Conservation (phyloP, 495 filamentous ascomycete species). For the Penicillium bovifimosum region DNA sequence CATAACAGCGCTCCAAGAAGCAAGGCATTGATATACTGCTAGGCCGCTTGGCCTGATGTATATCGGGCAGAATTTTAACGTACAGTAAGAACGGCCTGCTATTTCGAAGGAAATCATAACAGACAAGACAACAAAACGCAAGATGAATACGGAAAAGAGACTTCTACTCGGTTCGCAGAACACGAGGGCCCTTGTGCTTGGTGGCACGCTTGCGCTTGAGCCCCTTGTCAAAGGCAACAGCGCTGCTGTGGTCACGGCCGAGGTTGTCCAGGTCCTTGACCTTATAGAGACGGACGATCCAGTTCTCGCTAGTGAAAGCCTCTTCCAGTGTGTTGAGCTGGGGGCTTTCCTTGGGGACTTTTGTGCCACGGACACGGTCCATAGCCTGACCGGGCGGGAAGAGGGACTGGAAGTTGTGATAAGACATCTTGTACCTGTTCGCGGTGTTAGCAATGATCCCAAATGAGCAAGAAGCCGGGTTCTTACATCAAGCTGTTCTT, state of each 20-base stretch:
- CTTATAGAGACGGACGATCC: constrained; percentile 99
- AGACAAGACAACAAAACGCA: constrained; percentile 9
- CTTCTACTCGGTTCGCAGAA: constrained; percentile 74
- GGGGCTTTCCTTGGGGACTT: constrained; percentile 80
- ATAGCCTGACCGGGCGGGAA: constrained; percentile 89
- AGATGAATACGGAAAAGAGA: constrained; percentile 1
- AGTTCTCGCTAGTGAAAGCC: constrained; percentile 98
- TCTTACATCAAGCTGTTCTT: constrained; percentile 96
- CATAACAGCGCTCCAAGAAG: neutral
- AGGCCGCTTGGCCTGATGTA: constrained; percentile 1
- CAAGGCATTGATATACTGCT: neutral
- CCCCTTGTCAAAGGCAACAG: constrained; percentile 83
- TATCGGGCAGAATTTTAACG: constrained; percentile 1
- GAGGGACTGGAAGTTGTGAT: constrained; percentile 91
- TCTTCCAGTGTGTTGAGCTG: constrained; percentile 87
- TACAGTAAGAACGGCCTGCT: constrained; percentile 11
- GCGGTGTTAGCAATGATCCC: constrained; percentile 30
- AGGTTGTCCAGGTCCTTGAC: constrained; percentile 98
- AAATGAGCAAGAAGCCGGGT: neutral
- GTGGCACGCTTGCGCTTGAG: constrained; percentile 87
- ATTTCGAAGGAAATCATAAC: constrained; percentile 7
- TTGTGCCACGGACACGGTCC: constrained; percentile 80
- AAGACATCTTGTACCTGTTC: constrained; percentile 98
- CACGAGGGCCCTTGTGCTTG: constrained; percentile 72
- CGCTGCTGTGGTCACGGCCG: constrained; percentile 79